Conservation (phyloP, 1,284 basidiomycete genomes). For the Neotropicomus parvogracilis region DNA sequence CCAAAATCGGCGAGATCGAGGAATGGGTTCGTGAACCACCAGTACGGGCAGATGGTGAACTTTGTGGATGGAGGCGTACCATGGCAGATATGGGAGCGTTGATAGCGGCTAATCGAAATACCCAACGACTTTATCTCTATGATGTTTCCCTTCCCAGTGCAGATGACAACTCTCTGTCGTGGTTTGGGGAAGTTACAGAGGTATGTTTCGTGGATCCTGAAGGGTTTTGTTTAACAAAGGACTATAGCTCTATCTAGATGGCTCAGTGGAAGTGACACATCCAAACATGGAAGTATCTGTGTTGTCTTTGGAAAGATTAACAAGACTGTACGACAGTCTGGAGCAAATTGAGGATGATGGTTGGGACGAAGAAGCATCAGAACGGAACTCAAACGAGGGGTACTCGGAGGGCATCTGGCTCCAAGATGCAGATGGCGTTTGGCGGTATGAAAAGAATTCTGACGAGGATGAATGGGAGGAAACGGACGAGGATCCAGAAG, state of each 20-base stretch:
- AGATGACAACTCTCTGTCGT: slow-evolving; percentile 48
- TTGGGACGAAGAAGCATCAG: slow-evolving; percentile 54
- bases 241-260: slow-evolving; percentile 63
- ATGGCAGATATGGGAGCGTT: slow-evolving; percentile 60
- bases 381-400: slow-evolving; percentile 37
- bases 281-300: slow-evolving; percentile 47
- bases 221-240: slow-evolving; percentile 2
- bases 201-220: slow-evolving; percentile 36
- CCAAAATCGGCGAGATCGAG: slow-evolving; percentile 77
- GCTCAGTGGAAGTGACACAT: slow-evolving; percentile 62
- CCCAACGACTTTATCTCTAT: slow-evolving; percentile 39
- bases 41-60: slow-evolving; percentile 45
- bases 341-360: slow-evolving; percentile 73
- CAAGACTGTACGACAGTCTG: slow-evolving; percentile 67
- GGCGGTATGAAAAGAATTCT: slow-evolving; percentile 41
- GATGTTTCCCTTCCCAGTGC: slow-evolving; percentile 43
- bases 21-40: slow-evolving; percentile 67
- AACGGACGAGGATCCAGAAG: slow-evolving; percentile 28
- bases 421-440: slow-evolving; percentile 50
- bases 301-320: slow-evolving; percentile 64
- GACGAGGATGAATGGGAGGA: slow-evolving; percentile 40
- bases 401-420: slow-evolving; percentile 50
- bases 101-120: slow-evolving; percentile 50
- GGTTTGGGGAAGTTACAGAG: slow-evolving; percentile 77
- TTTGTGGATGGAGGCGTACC: slow-evolving; percentile 64